A percentile compares a stretch with the other conserved stretches of the same genome.
phyloP scores from a whole-genome alignment of 2,329 filamentous ascomycete genomes.

The Canariomyces notabilis region DNA sequence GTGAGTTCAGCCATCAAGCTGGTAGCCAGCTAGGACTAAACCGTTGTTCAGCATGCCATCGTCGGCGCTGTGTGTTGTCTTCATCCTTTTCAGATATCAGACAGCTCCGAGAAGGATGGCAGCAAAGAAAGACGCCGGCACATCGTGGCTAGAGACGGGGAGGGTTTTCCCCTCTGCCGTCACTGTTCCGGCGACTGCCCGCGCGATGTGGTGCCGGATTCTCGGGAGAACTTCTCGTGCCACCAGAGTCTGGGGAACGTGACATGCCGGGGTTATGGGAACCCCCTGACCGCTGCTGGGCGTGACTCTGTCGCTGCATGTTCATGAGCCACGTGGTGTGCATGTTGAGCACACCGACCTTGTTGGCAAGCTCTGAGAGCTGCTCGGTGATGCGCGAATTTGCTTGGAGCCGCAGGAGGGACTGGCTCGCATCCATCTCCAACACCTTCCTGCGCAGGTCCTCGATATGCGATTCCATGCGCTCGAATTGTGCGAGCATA shows the following conservation, averaged over 20 bases:
- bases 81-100: too few species aligned
- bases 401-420: slow-evolving; percentile 57
- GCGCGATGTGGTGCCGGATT: not conserved
- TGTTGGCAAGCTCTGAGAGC: slow-evolving; percentile 55
- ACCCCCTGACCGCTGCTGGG: slow-evolving; percentile 14
- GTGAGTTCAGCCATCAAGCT: too few species aligned
- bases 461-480: slow-evolving; percentile 52
- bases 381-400: slow-evolving; percentile 58
- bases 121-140: not conserved
- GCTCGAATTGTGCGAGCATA: slow-evolving; percentile 42
- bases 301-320: slow-evolving; percentile 26
- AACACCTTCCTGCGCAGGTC: slow-evolving; percentile 52
- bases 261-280: slow-evolving; percentile 7
- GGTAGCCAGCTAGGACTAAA: too few species aligned
- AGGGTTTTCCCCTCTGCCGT: slow-evolving; percentile 20
- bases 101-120: not conserved
- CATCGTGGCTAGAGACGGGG: slow-evolving; percentile 13
- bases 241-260: not conserved
- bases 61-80: too few species aligned
- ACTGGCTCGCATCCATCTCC: slow-evolving; percentile 56
- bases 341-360: slow-evolving; percentile 54
- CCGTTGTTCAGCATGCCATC: too few species aligned
- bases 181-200: slow-evolving; percentile 10
- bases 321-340: slow-evolving; percentile 56
- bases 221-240: not conserved